Evolutionary conservation across 331 rosid species (phyloP).

Genomic region (Saraca asoca): DNA sequence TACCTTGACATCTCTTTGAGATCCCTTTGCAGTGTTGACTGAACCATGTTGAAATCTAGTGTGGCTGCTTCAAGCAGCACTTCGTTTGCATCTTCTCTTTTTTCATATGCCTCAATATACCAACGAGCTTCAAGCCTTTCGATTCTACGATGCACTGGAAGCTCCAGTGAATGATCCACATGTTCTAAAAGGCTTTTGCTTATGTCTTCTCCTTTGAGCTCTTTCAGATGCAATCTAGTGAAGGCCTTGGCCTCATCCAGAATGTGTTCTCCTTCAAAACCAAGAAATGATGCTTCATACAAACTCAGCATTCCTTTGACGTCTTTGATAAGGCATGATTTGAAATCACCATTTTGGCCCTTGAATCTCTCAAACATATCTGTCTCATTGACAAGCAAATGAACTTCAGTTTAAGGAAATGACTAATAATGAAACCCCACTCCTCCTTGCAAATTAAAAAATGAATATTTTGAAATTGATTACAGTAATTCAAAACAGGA

Average conservation of each 20-base stretch:
- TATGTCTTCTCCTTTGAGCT: background rate
- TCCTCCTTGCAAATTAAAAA: too few species aligned
- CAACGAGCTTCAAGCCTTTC: constrained; percentile 52
- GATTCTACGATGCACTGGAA: constrained; percentile 49
- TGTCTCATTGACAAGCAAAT: background rate
- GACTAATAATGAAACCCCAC: too few species aligned
- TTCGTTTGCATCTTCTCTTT: constrained; percentile 30
- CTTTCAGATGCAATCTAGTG: constrained; percentile 34
- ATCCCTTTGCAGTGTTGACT: constrained; percentile 42
- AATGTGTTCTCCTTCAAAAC: constrained; percentile 40
- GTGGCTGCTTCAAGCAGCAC: constrained; percentile 48
- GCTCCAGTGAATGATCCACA: constrained; percentile 50
- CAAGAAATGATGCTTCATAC: constrained; percentile 44
- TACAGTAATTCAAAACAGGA: too few species aligned
- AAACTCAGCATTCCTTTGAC: constrained; percentile 48
- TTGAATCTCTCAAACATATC: constrained; percentile 47
- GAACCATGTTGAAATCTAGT: constrained; percentile 54
- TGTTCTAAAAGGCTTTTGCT: constrained; percentile 11
- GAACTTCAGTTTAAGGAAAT: background rate
- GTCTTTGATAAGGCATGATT: constrained; percentile 28
- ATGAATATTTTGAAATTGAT: too few species aligned
- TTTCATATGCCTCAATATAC: constrained; percentile 46
- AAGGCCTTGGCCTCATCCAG: constrained; percentile 49
- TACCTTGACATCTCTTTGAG: constrained; percentile 52
- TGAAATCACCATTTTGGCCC: constrained; percentile 21